Percentiles rank a stretch among this genome's conserved stretches.
Conservation (phyloP, 331 rosid genomes). For the Quercus lobata region DNA sequence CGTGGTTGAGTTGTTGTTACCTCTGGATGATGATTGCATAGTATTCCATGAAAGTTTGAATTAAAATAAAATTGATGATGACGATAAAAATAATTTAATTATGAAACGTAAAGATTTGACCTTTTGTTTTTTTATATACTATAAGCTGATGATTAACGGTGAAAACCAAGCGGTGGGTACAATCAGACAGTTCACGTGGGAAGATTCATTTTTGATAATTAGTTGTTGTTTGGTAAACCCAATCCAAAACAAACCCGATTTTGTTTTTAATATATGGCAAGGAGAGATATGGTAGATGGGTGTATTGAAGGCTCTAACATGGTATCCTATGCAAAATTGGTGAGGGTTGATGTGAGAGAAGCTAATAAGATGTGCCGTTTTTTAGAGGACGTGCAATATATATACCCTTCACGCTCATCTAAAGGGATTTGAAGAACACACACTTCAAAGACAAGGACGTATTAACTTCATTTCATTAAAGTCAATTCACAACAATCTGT, state of each 20-base stretch:
- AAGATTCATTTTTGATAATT: constrained; percentile 58
- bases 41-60: not conserved
- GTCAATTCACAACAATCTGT: too few species aligned
- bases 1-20: not conserved
- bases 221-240: constrained; percentile 58
- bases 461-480: too few species aligned
- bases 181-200: constrained; percentile 56
- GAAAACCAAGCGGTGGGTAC: constrained; percentile 45
- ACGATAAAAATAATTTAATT: not conserved
- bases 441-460: too few species aligned
- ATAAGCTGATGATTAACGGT: constrained; percentile 46
- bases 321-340: constrained; percentile 71
- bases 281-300: constrained; percentile 29
- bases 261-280: not conserved
- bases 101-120: not conserved
- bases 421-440: not conserved
- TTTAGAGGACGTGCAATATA: not conserved
- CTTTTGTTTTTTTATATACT: not conserved
- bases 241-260: constrained; percentile 30
- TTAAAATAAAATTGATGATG: too few species aligned
- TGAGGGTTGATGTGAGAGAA: not conserved
- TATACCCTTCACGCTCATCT: not conserved
- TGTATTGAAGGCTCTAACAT: constrained; percentile 40
- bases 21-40: not conserved
- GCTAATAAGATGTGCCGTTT: constrained; percentile 5